Base-by-base conservation (phyloP, 1,139 yeast species). In the Kodamaea arcana region DNA sequence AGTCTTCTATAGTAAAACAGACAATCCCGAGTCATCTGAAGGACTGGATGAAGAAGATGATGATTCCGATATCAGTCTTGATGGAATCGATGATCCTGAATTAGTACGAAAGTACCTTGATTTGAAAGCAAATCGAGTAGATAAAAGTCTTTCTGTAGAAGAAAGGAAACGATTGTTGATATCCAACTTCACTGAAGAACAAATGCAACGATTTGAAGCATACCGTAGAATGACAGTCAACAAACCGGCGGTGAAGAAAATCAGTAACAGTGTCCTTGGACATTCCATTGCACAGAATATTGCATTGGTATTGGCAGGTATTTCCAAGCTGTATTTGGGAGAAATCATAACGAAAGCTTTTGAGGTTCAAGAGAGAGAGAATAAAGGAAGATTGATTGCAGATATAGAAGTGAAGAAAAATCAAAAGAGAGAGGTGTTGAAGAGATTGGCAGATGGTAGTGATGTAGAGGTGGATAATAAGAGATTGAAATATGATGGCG, bases 191-290 rank as follows among this genome's bases (percentile, higher is more conserved):
- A 81, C 83, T 40, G 77, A 76, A n/a, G 85, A 80, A 26, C 97
- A 92, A 53, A 82, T 86, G 82, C 81, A 81, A 41, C 62, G 96
- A 34, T 90, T 88, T 57, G 97, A 88, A 53, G 86, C 85, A 10
- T 88, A 81, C 55, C 72, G 96, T 45, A 69, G 97, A 46, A 83
- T 94, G 37, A 83, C 87, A 24, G 65, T 92, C 33, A 87, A 84
- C 50, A 80, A 83, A 43, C 75, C 81, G 2, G 87, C 88, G 2
- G 85, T 90, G 11, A 85, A 85, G 55, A 85, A 83, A 50, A 67
- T 88, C 15, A 90, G 95, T 12, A 83, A 83, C 46, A 76, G 83
- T 11, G 84, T 84, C 0, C 64, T 86, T 32, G 88, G 88, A 16
- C 96, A 88, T 53, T 79, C 83, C 30, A 78, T 88, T n/a, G 82